Percentiles rank a stretch among this genome's conserved stretches.
phyloP scores from a whole-genome alignment of 495 filamentous ascomycete genomes.

The Podospora comata region DNA sequence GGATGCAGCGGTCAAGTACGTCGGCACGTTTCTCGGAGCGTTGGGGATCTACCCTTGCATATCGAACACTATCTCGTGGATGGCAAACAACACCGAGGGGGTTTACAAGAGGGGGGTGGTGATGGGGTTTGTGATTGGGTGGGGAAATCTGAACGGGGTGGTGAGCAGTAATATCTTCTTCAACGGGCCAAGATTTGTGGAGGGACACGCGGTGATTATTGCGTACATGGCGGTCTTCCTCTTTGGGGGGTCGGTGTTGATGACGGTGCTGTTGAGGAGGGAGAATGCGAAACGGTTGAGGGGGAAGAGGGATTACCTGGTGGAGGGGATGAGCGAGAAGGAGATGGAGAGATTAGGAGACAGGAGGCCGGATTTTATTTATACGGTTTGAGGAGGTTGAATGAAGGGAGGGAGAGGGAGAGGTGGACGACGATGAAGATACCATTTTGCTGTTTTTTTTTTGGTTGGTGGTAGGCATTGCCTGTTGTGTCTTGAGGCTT shows the following conservation, averaged over 20 bases:
- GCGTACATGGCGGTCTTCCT: constrained; percentile 50
- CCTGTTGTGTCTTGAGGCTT: not conserved
- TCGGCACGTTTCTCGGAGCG: constrained; percentile 80
- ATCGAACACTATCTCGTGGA: constrained; percentile 88
- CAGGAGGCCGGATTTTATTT: constrained; percentile 71
- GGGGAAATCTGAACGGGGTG: constrained; percentile 90
- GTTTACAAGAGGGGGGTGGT: constrained; percentile 89
- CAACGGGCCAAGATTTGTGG: constrained; percentile 42
- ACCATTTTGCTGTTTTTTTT: not conserved
- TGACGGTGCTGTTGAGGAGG: constrained; percentile 59
- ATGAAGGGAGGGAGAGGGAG: not conserved
- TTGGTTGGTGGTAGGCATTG: not conserved
- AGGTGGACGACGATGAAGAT: not conserved
- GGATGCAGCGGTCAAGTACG: constrained; percentile 67
- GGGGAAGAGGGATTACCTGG: constrained; percentile 68
- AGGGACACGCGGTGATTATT: constrained; percentile 48
- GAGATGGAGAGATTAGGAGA: constrained; percentile 69
- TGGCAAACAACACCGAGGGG: constrained; percentile 85
- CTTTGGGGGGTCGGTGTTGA: constrained; percentile 55
- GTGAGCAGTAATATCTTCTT: constrained; percentile 70
- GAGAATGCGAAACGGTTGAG: constrained; percentile 60
- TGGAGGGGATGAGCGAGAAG: constrained; percentile 55
- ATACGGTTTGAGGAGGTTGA: constrained; percentile 45
- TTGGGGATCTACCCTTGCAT: constrained; percentile 90
- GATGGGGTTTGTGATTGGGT: constrained; percentile 83